Base-by-base conservation (phyloP, 352 stramenopile genomes). In the Globisporangium cederbergense region DNA sequence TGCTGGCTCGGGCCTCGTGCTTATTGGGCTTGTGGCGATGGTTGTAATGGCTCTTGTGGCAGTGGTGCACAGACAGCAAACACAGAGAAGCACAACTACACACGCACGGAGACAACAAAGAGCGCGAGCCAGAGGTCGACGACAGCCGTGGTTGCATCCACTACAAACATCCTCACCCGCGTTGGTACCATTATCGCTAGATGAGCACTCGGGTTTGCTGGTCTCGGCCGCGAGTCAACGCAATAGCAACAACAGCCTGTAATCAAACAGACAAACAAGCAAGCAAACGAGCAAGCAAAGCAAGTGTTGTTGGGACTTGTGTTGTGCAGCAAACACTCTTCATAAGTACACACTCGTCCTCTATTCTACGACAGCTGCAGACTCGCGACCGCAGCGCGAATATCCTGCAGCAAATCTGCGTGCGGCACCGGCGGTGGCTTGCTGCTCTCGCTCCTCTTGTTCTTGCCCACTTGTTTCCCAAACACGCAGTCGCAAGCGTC, bases 371-470 rank as follows among this genome's bases (percentile, higher is more conserved):
- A 58, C 11, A 58, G 25, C 50, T 71, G 74, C 2, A 85, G 72
- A 40, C 68, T 64, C 45, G 76, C 74, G 16, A 85, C 76, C 2
- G 76, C 72, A 36, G 76, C 76, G 11, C 76, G 76, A 34, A 85
- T 85, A 11, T 71, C 76, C 20, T 62, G 68, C 16, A 85, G 43
- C 22, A 80, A 43, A 40, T 85, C 73, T 3, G 52, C 60, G 32
- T 82, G 74, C 3, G 68, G 57, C 4, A 75, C 22, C 4, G 50
- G 60, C 13, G 64, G 43, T 28, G 55, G 36, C 25, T 72, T 65
- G 18, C 34, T 30, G 11, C 55, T 70, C 14, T 53, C 30, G 8
- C 54, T 64, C 64, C 30, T 42, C 63, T 58, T 57, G 38, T 20
- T 6, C 13, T 56, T 64, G 30, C 20, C 40, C 13, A 57, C 71